Base-by-base conservation (phyloP, 192 early-diverging fungal genomes). In the Podochytrium sp. region DNA sequence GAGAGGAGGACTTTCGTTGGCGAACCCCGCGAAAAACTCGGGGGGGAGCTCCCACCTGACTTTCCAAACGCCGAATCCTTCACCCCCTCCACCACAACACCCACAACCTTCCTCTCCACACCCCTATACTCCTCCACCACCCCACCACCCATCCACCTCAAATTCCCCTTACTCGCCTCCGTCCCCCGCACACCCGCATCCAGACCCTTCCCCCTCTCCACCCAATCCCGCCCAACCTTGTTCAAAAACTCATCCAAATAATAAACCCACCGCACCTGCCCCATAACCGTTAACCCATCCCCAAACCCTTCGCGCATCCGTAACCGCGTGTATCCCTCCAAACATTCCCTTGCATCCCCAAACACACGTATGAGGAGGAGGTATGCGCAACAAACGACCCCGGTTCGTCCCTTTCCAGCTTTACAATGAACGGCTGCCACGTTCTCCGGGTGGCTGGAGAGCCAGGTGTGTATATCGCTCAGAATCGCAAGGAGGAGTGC, bases 381-480 rank as follows among this genome's bases (percentile, higher is more conserved):
- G 25, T 84, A 78, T 3, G 84, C 43, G 43, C 82, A 77, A 16
- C 87, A 75, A 80, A 90, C 85, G 12, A 82, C 75, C 10, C 88
- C 88, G 12, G 88, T 90, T 4, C 88, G 75, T 2, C 88, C 88
- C 42, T 90, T 90, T n/a, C 88, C 88, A 20, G 88, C 88, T 53
- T 88, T 88, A 64, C 88, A 90, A 58, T 90, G 88, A 16, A 90
- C 74, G 3, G 80, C 86, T 0, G 85, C 84, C 6, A 84, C 80
- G 59, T 90, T 29, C 1, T 68, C 51, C 6, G 74, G 12, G 5
- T 75, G 75, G 7, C 51, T 61, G 3, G 78, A 61, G 3, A 90
- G 41, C 84, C 85, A 90, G 10, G 71, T 69, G 0, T 79, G 66
- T 0, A 83, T 86, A 56, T 88, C 87, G 43, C 79, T 53, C 25